phyloP scores from a whole-genome alignment of 495 filamentous ascomycete genomes.

The Penicillium pulvis region DNA sequence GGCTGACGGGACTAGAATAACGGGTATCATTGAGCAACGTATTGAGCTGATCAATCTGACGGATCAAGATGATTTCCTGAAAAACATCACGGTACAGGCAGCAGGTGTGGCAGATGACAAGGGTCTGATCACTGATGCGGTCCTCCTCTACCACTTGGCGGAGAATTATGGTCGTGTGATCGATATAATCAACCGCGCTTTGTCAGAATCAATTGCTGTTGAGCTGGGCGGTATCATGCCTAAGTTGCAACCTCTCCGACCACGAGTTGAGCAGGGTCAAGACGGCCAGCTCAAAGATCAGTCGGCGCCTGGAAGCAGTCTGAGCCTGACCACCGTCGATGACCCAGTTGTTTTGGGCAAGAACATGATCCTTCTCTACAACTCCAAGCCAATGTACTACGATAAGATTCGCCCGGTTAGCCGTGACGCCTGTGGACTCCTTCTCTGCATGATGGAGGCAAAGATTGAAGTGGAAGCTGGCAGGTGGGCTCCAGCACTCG shows the following conservation, averaged over 20 bases:
- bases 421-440: slow-evolving; percentile 66
- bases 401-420: slow-evolving; percentile 66
- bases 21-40: slow-evolving; percentile 87
- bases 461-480: slow-evolving; percentile 68
- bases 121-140: slow-evolving; percentile 87
- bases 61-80: slow-evolving; percentile 80
- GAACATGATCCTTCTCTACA: slow-evolving; percentile 82
- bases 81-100: slow-evolving; percentile 83
- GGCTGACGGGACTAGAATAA: slow-evolving; percentile 76
- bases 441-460: slow-evolving; percentile 77
- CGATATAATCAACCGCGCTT: slow-evolving; percentile 81
- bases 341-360: slow-evolving; percentile 77
- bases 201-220: slow-evolving; percentile 81
- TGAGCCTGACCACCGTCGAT: slow-evolving; percentile 83
- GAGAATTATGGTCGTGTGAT: slow-evolving; percentile 93
- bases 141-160: slow-evolving; percentile 90
- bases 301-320: slow-evolving; percentile 55
- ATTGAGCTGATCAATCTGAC: slow-evolving; percentile 77
- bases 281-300: slow-evolving; percentile 14
- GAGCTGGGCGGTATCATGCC: slow-evolving; percentile 77
- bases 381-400: slow-evolving; percentile 71
- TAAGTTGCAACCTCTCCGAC: slow-evolving; percentile 77
- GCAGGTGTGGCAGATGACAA: slow-evolving; percentile 91
- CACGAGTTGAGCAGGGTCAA: slow-evolving; percentile 40
- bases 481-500: slow-evolving; percentile 75